Evolutionary conservation across 2,329 filamentous ascomycete genomes (phyloP).

Genomic region (Diaporthe nobilis): DNA sequence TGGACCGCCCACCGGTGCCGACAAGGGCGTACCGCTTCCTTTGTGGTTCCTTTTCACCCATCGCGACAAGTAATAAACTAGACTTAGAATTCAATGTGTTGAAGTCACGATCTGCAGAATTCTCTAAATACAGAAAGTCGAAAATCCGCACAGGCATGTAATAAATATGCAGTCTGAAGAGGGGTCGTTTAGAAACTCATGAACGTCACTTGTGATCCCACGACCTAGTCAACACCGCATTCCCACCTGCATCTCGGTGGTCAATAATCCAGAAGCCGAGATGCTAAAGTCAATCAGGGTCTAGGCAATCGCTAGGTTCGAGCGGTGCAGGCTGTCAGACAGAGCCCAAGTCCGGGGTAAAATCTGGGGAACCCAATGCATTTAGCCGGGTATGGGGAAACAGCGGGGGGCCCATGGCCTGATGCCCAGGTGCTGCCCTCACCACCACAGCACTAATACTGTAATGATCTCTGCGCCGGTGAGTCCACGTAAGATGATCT

Average conservation of each 20-base stretch:
- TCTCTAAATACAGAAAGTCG: not conserved
- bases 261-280: slow-evolving; percentile 26
- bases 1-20: slow-evolving; percentile 71
- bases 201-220: slow-evolving; percentile 16
- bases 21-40: slow-evolving; percentile 68
- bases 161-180: not conserved
- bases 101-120: not conserved
- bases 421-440: not conserved
- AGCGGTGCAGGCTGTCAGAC: slow-evolving; percentile 7
- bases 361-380: slow-evolving; percentile 15
- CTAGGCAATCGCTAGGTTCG: not conserved
- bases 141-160: not conserved
- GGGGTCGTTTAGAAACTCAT: slow-evolving; percentile 5
- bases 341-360: slow-evolving; percentile 14
- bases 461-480: not conserved
- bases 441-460: not conserved
- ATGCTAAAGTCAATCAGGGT: slow-evolving; percentile 11
- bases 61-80: not conserved
- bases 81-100: not conserved
- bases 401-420: not conserved
- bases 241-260: not conserved
- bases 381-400: slow-evolving; percentile 4
- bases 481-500: not conserved
- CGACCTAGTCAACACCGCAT: not conserved
- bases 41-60: slow-evolving; percentile 6